phyloP scores from a whole-genome alignment of 2,329 filamentous ascomycete species.

The Dactylellina sp. region DNA sequence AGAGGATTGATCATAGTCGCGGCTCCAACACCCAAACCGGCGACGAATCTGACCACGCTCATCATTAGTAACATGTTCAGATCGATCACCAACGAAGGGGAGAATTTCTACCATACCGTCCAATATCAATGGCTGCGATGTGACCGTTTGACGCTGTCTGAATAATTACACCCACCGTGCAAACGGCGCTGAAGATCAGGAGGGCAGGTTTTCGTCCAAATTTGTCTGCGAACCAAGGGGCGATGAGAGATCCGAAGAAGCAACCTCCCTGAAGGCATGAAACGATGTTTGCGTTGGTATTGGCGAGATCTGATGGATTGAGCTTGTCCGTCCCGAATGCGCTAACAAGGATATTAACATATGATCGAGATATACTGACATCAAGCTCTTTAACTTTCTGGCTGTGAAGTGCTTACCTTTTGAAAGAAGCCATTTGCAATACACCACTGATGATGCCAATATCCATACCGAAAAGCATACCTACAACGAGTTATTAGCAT shows the following conservation, averaged over 20 bases:
- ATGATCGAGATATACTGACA: background rate
- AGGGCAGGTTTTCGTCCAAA: slow-evolving; percentile 71
- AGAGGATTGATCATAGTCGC: slow-evolving; percentile 72
- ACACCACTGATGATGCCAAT: slow-evolving; percentile 77
- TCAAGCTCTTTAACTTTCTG: slow-evolving; percentile 1
- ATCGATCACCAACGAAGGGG: background rate
- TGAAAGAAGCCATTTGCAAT: slow-evolving; percentile 71
- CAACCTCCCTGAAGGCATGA: slow-evolving; percentile 81
- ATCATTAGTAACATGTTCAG: background rate
- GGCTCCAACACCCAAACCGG: slow-evolving; percentile 68
- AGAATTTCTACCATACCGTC: slow-evolving; percentile 66
- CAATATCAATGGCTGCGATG: slow-evolving; percentile 74
- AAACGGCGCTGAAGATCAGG: slow-evolving; percentile 70
- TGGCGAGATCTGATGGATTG: slow-evolving; percentile 65
- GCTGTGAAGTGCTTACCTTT: slow-evolving; percentile 64
- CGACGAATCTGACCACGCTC: slow-evolving; percentile 66
- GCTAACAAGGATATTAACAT: slow-evolving; percentile 61
- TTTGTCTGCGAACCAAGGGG: slow-evolving; percentile 69
- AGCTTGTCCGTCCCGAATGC: slow-evolving; percentile 68
- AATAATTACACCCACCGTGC: slow-evolving; percentile 73
- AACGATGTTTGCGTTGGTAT: slow-evolving; percentile 75
- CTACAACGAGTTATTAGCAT: slow-evolving; percentile 65
- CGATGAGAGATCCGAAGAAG: slow-evolving; percentile 80
- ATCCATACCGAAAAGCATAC: slow-evolving; percentile 73
- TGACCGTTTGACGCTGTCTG: slow-evolving; percentile 73